Percentiles rank a stretch among this genome's conserved stretches.
These are phyloP conservation scores for Trichosporon sp. DNA, from an alignment of 1,284 basidiomycete species.

Conservation along the genomic window DNA sequence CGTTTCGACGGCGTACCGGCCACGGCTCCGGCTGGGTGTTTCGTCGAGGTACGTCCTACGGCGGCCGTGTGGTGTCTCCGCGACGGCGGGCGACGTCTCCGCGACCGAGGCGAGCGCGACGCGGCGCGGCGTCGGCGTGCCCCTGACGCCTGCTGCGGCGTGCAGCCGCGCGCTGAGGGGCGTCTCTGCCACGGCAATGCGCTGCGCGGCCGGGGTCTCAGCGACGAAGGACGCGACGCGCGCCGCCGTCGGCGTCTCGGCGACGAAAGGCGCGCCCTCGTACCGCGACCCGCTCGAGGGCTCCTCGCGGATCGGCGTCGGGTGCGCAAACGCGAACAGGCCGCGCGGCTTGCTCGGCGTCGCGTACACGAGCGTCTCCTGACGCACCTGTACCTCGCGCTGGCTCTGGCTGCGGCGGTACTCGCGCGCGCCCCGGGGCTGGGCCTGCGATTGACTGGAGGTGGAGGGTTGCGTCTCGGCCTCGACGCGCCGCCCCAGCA, in stretches of 20 bases:
- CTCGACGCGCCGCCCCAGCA: slow-evolving; percentile 23
- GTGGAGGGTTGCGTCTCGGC: background rate
- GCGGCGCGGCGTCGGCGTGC: slow-evolving; percentile 14
- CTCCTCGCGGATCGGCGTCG: slow-evolving; percentile 44
- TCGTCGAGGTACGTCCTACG: slow-evolving; percentile 2
- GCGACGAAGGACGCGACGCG: background rate
- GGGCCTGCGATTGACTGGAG: slow-evolving; percentile 3
- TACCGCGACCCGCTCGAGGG: slow-evolving; percentile 15
- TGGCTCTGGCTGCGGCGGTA: background rate
- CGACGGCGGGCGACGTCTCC: background rate
- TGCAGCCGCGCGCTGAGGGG: background rate
- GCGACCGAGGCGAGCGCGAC: background rate
- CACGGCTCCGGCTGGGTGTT: slow-evolving; percentile 7
- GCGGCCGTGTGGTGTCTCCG: slow-evolving; percentile 8
- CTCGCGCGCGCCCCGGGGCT: slow-evolving; percentile 8
- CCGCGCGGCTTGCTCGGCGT: slow-evolving; percentile 40
- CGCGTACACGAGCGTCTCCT: slow-evolving; percentile 37
- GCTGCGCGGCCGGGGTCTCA: background rate
- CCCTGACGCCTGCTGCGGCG: slow-evolving; percentile 7
- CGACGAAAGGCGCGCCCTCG: slow-evolving; percentile 14
- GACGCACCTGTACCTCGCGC: background rate
- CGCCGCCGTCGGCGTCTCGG: slow-evolving; percentile 28
- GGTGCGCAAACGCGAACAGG: slow-evolving; percentile 23
- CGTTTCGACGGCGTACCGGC: background rate
- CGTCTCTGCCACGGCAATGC: background rate